phyloP scores from a whole-genome alignment of 352 stramenopile genomes.

The Pythium oligandrum region DNA sequence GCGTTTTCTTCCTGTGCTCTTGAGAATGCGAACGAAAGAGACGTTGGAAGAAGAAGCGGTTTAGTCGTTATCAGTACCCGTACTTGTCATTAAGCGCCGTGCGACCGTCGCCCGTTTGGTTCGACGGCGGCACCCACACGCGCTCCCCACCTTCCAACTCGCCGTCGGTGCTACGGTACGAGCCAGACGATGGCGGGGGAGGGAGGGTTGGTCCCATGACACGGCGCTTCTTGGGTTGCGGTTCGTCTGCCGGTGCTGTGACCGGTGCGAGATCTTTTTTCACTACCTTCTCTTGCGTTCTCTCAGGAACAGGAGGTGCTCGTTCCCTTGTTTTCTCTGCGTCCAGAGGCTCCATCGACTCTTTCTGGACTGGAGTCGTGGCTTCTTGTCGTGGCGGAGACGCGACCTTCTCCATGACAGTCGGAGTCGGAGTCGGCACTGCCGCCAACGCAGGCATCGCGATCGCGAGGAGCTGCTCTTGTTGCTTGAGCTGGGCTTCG shows the following conservation, averaged over 20 bases:
- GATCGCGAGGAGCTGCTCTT: constrained; percentile 43
- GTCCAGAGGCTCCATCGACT: too few relatives aligned
- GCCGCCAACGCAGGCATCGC: constrained; percentile 45
- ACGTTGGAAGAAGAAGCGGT: too few relatives aligned
- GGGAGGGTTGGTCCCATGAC: constrained; percentile 31
- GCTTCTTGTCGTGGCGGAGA: too few relatives aligned
- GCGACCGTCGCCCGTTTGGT: constrained; percentile 80
- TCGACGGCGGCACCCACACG: constrained; percentile 71
- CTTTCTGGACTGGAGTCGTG: too few relatives aligned
- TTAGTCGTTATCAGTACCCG: constrained; percentile 52
- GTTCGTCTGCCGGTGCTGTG: not conserved
- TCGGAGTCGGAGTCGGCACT: not conserved
- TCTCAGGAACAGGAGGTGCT: not conserved
- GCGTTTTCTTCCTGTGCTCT: too few relatives aligned
- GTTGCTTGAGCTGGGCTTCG: constrained; percentile 34
- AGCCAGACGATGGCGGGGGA: not conserved
- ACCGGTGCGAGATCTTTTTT: not conserved
- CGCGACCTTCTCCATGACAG: not conserved
- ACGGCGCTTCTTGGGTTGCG: constrained; percentile 30
- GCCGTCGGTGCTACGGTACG: constrained; percentile 7
- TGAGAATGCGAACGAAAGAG: too few relatives aligned
- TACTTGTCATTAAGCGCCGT: constrained; percentile 85
- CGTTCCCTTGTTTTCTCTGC: too few relatives aligned
- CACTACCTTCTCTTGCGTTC: constrained; percentile 6
- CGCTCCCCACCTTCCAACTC: constrained; percentile 69